Percentiles rank a stretch among this genome's conserved stretches.
Evolutionary conservation across 148 eudicot genomes (phyloP).

Genomic region (Drosera capensis): DNA sequence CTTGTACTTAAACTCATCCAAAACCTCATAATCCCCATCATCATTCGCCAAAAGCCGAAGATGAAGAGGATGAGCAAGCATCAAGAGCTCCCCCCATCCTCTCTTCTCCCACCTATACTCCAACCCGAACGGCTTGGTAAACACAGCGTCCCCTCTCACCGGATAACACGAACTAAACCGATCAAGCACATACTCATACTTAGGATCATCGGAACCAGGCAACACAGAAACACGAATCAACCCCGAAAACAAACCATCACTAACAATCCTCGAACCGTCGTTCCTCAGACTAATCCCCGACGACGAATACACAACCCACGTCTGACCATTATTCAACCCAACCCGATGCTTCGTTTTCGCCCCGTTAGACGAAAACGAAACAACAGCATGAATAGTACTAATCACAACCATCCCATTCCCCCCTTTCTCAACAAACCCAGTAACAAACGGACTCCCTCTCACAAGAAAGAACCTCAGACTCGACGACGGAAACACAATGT

Average conservation of each 20-base stretch:
- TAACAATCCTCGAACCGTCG: slow-evolving; percentile 39
- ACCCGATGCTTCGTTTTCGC: slow-evolving; percentile 38
- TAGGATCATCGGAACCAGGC: slow-evolving; percentile 25
- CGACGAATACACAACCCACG: slow-evolving; percentile 65
- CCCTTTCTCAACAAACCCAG: slow-evolving; percentile 26
- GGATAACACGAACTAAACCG: slow-evolving; percentile 70
- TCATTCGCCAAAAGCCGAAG: slow-evolving; percentile 31
- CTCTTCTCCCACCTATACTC: slow-evolving; percentile 68
- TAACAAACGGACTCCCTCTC: slow-evolving; percentile 77
- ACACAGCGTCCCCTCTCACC: slow-evolving; percentile 42
- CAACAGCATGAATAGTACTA: slow-evolving; percentile 65
- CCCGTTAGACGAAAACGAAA: slow-evolving; percentile 27
- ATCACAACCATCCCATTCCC: slow-evolving; percentile 15
- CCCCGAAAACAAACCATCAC: slow-evolving; percentile 43
- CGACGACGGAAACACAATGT: slow-evolving; percentile 56
- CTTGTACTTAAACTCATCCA: slow-evolving; percentile 59
- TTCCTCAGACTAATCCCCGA: slow-evolving; percentile 34
- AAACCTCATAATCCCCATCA: slow-evolving; percentile 22
- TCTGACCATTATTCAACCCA: slow-evolving; percentile 63
- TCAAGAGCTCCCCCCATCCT: slow-evolving; percentile 79
- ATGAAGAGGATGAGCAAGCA: slow-evolving; percentile 92
- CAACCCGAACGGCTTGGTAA: slow-evolving; percentile 42
- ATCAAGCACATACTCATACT: slow-evolving; percentile 47
- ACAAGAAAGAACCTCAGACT: slow-evolving; percentile 54
- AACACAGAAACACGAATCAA: slow-evolving; percentile 47